A percentile compares a stretch with the other conserved stretches of the same genome.
Evolutionary conservation across 2,329 filamentous ascomycete genomes (phyloP).

Genomic region (Arthroderma sp.): DNA sequence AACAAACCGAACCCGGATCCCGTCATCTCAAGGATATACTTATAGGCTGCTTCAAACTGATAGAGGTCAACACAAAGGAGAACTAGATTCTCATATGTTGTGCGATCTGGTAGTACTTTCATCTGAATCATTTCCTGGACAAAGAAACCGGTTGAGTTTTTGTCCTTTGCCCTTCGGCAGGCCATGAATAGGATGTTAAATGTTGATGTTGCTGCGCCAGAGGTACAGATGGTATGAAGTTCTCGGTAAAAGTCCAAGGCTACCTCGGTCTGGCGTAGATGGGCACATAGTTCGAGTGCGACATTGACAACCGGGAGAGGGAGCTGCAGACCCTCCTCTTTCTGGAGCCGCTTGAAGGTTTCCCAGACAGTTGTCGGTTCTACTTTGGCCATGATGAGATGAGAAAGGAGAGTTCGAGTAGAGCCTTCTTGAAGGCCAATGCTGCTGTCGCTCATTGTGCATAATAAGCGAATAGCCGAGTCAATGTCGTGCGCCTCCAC

Average conservation of each 20-base stretch:
- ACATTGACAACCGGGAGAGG: conserved; percentile 37
- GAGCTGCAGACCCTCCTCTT: conserved; percentile 37
- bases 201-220: conserved; percentile 36
- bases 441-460: conserved; percentile 58
- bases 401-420: conserved; percentile 50
- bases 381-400: conserved; percentile 41
- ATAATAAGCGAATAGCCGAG: conserved; percentile 57
- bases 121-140: conserved; percentile 50
- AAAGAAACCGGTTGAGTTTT: conserved; percentile 49
- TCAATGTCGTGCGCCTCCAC: conserved; percentile 47
- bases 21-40: conserved; percentile 29
- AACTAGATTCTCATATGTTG: conserved; percentile 53
- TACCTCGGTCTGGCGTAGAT: conserved; percentile 34
- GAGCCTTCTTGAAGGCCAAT: conserved; percentile 46
- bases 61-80: conserved; percentile 40
- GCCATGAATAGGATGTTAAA: conserved; percentile 50
- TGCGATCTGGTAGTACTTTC: conserved; percentile 41
- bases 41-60: conserved; percentile 27
- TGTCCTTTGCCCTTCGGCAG: conserved; percentile 35
- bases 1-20: conserved; percentile 21
- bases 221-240: conserved; percentile 40
- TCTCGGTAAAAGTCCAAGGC: conserved; percentile 52
- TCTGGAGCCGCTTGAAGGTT: conserved; percentile 44
- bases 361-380: conserved; percentile 41
- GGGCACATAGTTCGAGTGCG: conserved; percentile 42